Evolutionary conservation across 1,284 basidiomycete genomes (phyloP).

Genomic region (Naganishia sp.): DNA sequence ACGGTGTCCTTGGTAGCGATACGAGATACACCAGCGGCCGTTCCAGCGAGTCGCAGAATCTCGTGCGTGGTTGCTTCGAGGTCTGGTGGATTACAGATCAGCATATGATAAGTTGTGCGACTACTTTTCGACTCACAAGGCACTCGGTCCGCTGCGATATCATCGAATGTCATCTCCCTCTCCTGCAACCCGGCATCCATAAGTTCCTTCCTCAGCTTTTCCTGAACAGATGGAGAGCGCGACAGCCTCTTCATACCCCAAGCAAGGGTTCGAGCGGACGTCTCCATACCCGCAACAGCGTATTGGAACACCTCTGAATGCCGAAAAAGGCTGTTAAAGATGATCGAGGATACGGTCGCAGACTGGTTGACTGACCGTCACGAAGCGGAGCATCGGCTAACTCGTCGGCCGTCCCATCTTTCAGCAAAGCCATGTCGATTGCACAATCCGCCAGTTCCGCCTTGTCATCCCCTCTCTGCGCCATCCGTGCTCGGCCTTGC

Average conservation of each 20-base stretch:
- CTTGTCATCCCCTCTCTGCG: constrained; percentile 36
- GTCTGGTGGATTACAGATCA: constrained; percentile 53
- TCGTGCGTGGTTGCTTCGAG: constrained; percentile 52
- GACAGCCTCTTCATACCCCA: constrained; percentile 26
- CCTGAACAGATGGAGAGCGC: constrained; percentile 40
- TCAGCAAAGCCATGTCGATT: constrained; percentile 41
- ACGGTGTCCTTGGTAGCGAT: constrained; percentile 39
- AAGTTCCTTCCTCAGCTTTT: constrained; percentile 34
- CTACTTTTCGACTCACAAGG: constrained; percentile 10
- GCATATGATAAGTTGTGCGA: not conserved
- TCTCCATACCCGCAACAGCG: constrained; percentile 22
- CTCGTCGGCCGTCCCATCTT: constrained; percentile 39
- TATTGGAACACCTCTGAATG: constrained; percentile 12
- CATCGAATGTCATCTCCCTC: constrained; percentile 16
- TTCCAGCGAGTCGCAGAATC: constrained; percentile 39
- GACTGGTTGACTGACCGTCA: constrained; percentile 32
- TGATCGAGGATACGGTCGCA: no score
- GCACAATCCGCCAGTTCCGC: constrained; percentile 42
- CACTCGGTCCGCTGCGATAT: constrained; percentile 20
- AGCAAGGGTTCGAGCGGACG: constrained; percentile 20
- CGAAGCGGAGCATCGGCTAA: constrained; percentile 41
- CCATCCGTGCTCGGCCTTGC: constrained; percentile 34
- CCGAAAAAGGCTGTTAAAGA: no score
- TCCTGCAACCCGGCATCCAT: constrained; percentile 25
- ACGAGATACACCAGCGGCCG: constrained; percentile 39